phyloP scores from a whole-genome alignment of 108 stramenopile genomes.

The Cyclostephanos tholiformis region DNA sequence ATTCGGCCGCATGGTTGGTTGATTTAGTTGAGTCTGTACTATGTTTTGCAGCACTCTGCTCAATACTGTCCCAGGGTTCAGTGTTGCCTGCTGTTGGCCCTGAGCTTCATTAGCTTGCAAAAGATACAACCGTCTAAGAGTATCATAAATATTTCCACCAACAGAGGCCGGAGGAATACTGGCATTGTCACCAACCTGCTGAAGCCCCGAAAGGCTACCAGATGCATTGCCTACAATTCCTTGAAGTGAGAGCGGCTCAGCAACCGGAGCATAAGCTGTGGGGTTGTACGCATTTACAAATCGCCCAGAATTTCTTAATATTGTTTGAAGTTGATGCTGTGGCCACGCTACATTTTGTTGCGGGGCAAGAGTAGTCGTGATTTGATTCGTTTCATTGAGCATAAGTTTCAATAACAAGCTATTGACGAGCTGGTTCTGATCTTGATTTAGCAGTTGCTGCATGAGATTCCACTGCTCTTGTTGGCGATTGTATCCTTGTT shows the following conservation, averaged over 20 bases:
- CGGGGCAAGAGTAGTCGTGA: not conserved
- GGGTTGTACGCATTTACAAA: not conserved
- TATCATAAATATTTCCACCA: too few relatives aligned
- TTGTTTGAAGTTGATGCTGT: not conserved
- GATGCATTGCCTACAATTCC: not conserved
- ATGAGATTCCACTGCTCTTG: not conserved
- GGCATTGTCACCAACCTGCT: too few relatives aligned
- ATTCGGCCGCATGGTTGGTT: too few relatives aligned
- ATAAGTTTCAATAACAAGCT: not conserved
- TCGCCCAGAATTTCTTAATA: not conserved
- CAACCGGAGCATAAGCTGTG: not conserved
- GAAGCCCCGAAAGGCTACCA: not conserved
- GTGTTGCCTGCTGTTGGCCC: too few relatives aligned
- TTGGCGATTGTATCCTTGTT: not conserved
- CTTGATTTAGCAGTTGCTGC: not conserved
- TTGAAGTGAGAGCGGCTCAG: not conserved
- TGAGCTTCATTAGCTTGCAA: too few relatives aligned
- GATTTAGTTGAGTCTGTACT: too few relatives aligned
- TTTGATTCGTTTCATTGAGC: not conserved
- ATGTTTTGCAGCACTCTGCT: too few relatives aligned
- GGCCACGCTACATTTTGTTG: conserved; percentile 4
- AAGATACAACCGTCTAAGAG: too few relatives aligned
- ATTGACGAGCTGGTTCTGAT: conserved; percentile 2
- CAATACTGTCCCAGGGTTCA: too few relatives aligned
- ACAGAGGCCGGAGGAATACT: too few relatives aligned